Conservation (phyloP, 257 asterid genomes). For the Solanum virginianum region DNA sequence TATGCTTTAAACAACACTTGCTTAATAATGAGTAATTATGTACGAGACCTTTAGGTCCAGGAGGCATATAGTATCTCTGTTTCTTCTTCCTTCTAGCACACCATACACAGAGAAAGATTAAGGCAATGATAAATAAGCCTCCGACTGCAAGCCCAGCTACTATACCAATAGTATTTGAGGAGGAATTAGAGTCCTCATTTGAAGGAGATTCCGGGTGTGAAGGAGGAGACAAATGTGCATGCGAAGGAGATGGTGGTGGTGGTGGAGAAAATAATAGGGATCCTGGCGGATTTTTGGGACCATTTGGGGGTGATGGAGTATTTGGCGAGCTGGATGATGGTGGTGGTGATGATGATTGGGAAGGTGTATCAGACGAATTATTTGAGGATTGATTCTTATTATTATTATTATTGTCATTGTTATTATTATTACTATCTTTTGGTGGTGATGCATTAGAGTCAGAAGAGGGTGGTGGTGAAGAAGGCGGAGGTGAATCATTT, state of each 20-base stretch:
- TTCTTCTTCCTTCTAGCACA: conserved; percentile 24
- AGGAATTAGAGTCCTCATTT: background rate
- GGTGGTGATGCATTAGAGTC: conserved; percentile 1
- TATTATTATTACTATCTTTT: background rate
- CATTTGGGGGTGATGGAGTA: background rate
- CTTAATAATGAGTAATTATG: background rate
- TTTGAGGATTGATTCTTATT: background rate
- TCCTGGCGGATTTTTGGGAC: background rate
- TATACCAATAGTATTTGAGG: background rate
- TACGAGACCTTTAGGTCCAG: conserved; percentile 7
- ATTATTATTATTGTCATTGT: background rate
- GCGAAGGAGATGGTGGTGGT: background rate
- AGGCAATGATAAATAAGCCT: conserved; percentile 11
- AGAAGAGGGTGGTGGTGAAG: background rate
- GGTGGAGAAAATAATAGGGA: conserved; percentile 2
- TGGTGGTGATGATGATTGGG: conserved; percentile 7
- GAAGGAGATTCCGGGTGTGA: background rate
- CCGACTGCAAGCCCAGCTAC: conserved; percentile 11
- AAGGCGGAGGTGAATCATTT: background rate
- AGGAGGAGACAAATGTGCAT: background rate
- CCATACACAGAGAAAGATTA: conserved; percentile 12
- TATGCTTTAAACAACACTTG: background rate
- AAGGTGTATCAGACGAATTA: background rate
- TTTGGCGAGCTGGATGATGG: background rate
- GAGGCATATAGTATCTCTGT: conserved; percentile 11